Base-by-base conservation (phyloP, 2,329 filamentous ascomycete genomes). In the Penicillium sp. region DNA sequence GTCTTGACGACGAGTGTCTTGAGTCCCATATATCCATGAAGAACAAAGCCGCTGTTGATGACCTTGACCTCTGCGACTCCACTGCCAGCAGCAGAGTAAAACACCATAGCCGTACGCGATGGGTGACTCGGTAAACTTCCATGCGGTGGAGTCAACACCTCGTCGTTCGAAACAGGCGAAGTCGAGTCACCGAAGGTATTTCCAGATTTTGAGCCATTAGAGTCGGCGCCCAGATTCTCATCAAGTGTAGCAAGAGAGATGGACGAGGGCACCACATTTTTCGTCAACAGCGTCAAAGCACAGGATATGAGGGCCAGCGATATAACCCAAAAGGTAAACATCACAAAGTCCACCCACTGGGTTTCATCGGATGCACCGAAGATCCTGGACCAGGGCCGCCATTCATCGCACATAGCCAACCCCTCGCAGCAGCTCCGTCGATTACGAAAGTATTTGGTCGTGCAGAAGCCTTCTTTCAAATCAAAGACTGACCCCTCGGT, bases 51-150 rank as follows among this genome's bases (percentile, higher is more conserved):
- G 62, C 90, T 96, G n/a, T 97, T 80, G 50, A 97, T 97, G 52
- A 97, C 93, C 57, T 93, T 91, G 48, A 97, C 92, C 73, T 99
- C 93, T 6, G 93, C 93, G 11, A 99, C 93, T 61, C 93, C 93
- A 71, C 90, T 95, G 41, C 93, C 93, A 35, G 92, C 92, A 50
- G 92, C 93, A 7, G 93, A 91, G 69, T 96, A 99, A 71, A 95
- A 99, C 4, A 92, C 80, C 86, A 95, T 95, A 1, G 89, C 87
- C 2, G 86, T 80, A 0, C 68, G 54, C 61, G 64, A 61, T 64
- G 74, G 52, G 38, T 59, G 19, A 41, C 61, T 52, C 30, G 64
- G 52, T 39, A 62, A 53, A 46, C 68, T 54, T 45, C 70, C 54
- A 56, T 71, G 75, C 16, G 31, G 29, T 18, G 66, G 75, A 53